A percentile compares a stretch with the other conserved stretches of the same genome.
Evolutionary conservation across 495 filamentous ascomycete genomes (phyloP).

Genomic region (Letharia columbiana): DNA sequence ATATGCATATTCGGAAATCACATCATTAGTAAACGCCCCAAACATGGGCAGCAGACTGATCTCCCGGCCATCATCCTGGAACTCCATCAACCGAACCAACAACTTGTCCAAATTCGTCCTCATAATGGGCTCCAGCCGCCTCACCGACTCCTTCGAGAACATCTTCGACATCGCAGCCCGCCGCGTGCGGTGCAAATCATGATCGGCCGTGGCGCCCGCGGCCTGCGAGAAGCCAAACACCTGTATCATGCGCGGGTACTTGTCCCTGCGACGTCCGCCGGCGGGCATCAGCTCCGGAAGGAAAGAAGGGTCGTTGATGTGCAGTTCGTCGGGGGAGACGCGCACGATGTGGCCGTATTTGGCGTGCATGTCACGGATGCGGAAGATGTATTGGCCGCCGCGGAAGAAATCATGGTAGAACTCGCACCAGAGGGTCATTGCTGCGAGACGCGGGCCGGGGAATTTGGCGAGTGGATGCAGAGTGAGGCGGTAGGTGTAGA

Average conservation of each 20-base stretch:
- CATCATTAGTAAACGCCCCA: slow-evolving; percentile 33
- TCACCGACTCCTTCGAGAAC: slow-evolving; percentile 27
- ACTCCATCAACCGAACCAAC: slow-evolving; percentile 17
- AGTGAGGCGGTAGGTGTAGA: slow-evolving; percentile 27
- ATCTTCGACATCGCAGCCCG: slow-evolving; percentile 30
- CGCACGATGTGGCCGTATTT: slow-evolving; percentile 24
- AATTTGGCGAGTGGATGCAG: slow-evolving; percentile 29
- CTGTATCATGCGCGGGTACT: slow-evolving; percentile 10
- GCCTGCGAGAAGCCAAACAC: slow-evolving; percentile 19
- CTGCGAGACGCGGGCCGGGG: slow-evolving; percentile 30
- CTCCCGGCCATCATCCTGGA: slow-evolving; percentile 14
- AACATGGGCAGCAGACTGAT: slow-evolving; percentile 30
- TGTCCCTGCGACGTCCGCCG: slow-evolving; percentile 13
- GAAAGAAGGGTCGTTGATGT: slow-evolving; percentile 26
- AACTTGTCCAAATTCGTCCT: slow-evolving; percentile 20
- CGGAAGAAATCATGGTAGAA: slow-evolving; percentile 26
- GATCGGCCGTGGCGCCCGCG: slow-evolving; percentile 25
- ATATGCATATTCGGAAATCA: slow-evolving; percentile 35
- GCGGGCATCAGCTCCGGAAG: slow-evolving; percentile 18
- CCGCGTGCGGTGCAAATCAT: slow-evolving; percentile 30
- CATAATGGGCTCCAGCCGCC: slow-evolving; percentile 22
- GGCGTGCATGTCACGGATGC: slow-evolving; percentile 20
- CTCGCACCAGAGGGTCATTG: slow-evolving; percentile 29
- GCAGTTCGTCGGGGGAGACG: slow-evolving; percentile 25
- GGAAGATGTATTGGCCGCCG: slow-evolving; percentile 20